Percentiles rank a stretch among this genome's conserved stretches.
Conservation (phyloP, 176 grass and related monocot genomes). For the Triticum turgidum region DNA sequence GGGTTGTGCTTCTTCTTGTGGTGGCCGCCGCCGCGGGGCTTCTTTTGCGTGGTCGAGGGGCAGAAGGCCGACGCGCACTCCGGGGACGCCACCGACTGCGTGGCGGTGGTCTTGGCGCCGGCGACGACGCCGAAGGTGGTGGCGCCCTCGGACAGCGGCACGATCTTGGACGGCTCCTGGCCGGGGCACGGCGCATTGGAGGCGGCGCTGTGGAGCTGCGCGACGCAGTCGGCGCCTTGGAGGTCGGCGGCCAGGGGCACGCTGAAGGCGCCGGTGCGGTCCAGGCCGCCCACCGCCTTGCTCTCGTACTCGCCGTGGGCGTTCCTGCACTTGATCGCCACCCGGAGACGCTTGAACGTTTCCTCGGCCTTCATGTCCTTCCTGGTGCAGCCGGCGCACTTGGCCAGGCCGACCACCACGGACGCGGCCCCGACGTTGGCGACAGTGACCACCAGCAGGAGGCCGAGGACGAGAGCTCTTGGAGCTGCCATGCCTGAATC, state of each 20-base stretch:
- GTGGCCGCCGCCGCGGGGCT: not conserved
- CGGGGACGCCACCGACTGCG: not conserved
- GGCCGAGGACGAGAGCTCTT: not conserved
- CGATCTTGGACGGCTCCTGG: conserved; percentile 24
- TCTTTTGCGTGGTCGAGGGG: not conserved
- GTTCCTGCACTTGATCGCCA: conserved; percentile 21
- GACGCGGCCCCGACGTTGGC: not conserved
- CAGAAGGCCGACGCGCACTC: conserved; percentile 23
- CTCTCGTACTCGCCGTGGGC: not conserved
- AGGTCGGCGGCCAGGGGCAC: conserved; percentile 14
- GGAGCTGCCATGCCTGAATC: not conserved
- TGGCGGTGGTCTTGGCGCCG: not conserved
- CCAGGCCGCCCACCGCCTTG: not conserved
- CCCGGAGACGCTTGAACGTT: not conserved
- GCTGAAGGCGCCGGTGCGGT: conserved; percentile 28
- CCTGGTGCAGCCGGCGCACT: conserved; percentile 9
- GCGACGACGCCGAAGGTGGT: conserved; percentile 17
- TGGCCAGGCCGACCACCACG: not conserved
- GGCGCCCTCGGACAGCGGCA: not conserved
- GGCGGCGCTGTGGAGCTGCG: conserved; percentile 20
- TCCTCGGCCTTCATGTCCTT: conserved; percentile 16
- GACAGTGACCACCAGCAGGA: not conserved
- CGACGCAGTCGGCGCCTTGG: conserved; percentile 11
- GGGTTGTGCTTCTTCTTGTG: not conserved
- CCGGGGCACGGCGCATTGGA: conserved; percentile 8